phyloP scores from a whole-genome alignment of 306 rosid genomes.

The Geum urbanum region DNA sequence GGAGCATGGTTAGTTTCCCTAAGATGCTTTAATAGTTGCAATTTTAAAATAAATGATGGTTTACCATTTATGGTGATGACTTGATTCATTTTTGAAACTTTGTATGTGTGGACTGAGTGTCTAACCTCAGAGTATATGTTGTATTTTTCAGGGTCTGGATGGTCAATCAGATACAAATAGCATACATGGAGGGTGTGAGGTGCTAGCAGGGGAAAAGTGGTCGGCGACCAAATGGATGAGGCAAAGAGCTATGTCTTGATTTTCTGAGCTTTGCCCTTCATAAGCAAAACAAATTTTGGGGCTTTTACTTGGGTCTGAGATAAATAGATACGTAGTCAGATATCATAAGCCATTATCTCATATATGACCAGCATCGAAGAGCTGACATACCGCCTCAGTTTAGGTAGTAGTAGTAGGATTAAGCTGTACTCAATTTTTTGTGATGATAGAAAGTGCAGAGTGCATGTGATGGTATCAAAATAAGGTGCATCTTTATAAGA shows the following conservation, averaged over 20 bases:
- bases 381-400: constrained; percentile 5
- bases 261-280: neutral
- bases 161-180: constrained; percentile 52
- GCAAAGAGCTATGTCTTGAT: constrained; percentile 35
- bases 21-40: neutral
- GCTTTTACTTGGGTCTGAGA: neutral
- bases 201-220: constrained; percentile 53
- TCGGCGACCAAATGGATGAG: constrained; percentile 71
- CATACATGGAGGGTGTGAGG: constrained; percentile 58
- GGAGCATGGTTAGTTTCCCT: constrained; percentile 87
- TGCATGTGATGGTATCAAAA: neutral
- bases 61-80: neutral
- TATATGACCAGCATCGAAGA: neutral
- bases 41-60: constrained; percentile 8
- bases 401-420: neutral
- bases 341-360: constrained; percentile 5
- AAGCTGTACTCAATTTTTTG: neutral
- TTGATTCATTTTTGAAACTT: neutral
- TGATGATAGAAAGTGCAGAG: neutral
- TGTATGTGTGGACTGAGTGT: neutral
- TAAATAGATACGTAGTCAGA: constrained; percentile 1
- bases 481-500: neutral
- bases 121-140: too few relatives aligned
- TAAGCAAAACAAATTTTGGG: neutral
- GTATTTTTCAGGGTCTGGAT: constrained; percentile 39